Evolutionary conservation across 768 basidiomycete species (phyloP), one percentile per base, ranked within the genome.

Genomic region (Phaeotremella fagi): DNA sequence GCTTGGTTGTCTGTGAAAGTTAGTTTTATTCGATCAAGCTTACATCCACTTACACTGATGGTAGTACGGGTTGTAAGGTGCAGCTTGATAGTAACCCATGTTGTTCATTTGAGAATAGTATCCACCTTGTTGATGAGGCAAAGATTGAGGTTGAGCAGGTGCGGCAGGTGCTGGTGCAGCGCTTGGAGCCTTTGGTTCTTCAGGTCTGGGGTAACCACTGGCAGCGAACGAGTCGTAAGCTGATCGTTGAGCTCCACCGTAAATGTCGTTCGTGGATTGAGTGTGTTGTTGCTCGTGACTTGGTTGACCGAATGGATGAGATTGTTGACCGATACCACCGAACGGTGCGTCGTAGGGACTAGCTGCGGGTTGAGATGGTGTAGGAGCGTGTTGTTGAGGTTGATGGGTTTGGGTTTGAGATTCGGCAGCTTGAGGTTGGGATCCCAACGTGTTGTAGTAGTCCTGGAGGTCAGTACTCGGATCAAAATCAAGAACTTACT

Each of bases 21-120:
- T n/a, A n/a, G n/a, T n/a, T n/a, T n/a, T n/a, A n/a, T n/a, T n/a
- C n/a, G n/a, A n/a, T n/a, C n/a, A 45, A 45, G 35, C 38, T 43
- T 18, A 15, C 6, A 55, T 18, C 7, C 44, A 59, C 72, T 61
- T 45, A 71, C 70, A 74, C 52, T 71, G 38, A 11, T 41, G 72
- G 56, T 70, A 72, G 68, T 74, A 74, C 26, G 73, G 73, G 68
- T 74, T 74, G 71, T 74, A 74, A 26, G 73, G 73, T 31, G 62
- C 64, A 27, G 61, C 52, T 50, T 63, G 69, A 54, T 74, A 72
- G 58, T 71, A 74, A 18, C 66, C 66, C 66, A 70, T 71, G 57
- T 70, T 68, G 35, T 59, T 57, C 47, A 65, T 52, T 38, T 63
- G 61, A 7, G 60, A 56, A 61, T 74, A 74, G 59, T 71, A 72